Evolutionary conservation across 371 early-diverging fungal genomes (phyloP), one percentile per base, ranked within the genome.

Genomic region (Syncephalastrum sp.): DNA sequence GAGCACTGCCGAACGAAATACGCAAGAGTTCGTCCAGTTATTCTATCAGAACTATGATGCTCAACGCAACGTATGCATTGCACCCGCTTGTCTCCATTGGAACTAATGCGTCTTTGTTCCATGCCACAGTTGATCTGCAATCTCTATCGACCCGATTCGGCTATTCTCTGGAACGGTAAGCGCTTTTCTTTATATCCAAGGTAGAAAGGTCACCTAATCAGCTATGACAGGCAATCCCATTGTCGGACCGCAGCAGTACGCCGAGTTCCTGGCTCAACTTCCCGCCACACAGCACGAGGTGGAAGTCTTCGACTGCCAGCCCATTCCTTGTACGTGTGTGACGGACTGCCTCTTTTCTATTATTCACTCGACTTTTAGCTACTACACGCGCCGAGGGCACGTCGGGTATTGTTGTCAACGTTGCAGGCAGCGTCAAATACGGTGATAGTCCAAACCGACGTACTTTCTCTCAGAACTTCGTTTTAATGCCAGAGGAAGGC

Each of bases 111-210:
- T 47, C 45, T 33, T 29, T 21, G 21, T 21, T 53, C 47, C 21
- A 47, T 45, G 33, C 45, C 41, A 6, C 64, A 82, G 78, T 62
- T 75, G 16, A 63, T 90, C 48, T 72, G 74, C 17, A 83, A 77
- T 42, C 62, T 89, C 6, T 91, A 91, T 65, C 77, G 83, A 47
- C 85, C 83, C 53, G 72, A 61, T 25, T 86, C 89, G 14, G 84
- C 86, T 4, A 86, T 91, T 25, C 68, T 89, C 24, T 89, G 89
- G 89, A 89, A 89, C 68, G 91, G 91, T 75, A 83, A 71, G 27
- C 47, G 68, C 3, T 16, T 52, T 10, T 33, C 44, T 38, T 6
- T 17, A 0, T 14, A 21, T 10, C 10, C 38, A 14, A 3, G n/a
- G 19, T 14, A 17, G 16, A 24, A 4, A 15, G 49, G 60, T 23